phyloP scores from a whole-genome alignment of 2,329 filamentous ascomycete species.

The Phaeosphaeria sp. region DNA sequence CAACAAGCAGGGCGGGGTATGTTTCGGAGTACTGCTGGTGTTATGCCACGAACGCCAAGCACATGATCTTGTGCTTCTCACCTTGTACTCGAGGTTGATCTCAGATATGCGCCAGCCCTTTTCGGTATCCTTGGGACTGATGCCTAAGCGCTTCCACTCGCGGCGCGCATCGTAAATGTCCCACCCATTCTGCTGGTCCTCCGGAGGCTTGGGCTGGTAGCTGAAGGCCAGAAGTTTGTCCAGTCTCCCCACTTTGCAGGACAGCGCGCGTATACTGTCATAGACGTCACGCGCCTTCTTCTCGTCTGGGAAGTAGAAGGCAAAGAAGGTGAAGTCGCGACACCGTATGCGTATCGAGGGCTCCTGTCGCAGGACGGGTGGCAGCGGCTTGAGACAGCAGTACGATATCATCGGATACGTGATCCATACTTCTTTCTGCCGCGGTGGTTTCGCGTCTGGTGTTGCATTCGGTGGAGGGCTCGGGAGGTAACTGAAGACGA shows the following conservation, averaged over 20 bases:
- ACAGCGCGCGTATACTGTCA: conserved; percentile 81
- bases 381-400: conserved; percentile 78
- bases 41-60: not conserved
- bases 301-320: conserved; percentile 83
- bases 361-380: conserved; percentile 70
- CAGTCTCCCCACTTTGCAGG: conserved; percentile 81
- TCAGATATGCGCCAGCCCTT: conserved; percentile 87
- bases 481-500: conserved; percentile 68
- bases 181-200: conserved; percentile 81
- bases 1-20: conserved; percentile 83
- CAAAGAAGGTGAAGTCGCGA: conserved; percentile 92
- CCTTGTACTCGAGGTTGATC: conserved; percentile 86
- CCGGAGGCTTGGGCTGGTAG: conserved; percentile 76
- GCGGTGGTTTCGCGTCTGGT: conserved; percentile 50
- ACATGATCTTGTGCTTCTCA: conserved; percentile 33
- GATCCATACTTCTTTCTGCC: conserved; percentile 82
- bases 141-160: conserved; percentile 87
- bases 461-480: conserved; percentile 44
- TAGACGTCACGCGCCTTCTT: conserved; percentile 81
- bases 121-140: conserved; percentile 79
- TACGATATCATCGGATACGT: conserved; percentile 90
- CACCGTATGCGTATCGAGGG: conserved; percentile 88
- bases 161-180: conserved; percentile 81
- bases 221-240: conserved; percentile 92
- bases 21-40: conserved; percentile 77